Evolutionary conservation across 2,329 filamentous ascomycete genomes (phyloP).

Genomic region (Orbilia quercus): DNA sequence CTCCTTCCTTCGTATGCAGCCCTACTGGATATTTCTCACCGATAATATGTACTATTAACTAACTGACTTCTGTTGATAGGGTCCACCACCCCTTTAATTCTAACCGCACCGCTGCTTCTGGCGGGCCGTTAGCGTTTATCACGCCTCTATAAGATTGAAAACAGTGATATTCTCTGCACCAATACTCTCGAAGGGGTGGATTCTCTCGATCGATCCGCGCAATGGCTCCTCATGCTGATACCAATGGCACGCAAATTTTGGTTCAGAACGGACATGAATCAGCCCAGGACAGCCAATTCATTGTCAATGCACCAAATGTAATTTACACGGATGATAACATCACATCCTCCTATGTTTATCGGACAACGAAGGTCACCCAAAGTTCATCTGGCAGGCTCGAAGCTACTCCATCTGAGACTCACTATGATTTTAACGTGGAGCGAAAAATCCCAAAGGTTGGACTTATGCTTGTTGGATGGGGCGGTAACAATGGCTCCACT

Average conservation of each 20-base stretch:
- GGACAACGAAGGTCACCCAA: slow-evolving; percentile 84
- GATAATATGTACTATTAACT: slow-evolving; percentile 36
- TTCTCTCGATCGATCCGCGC: slow-evolving; percentile 60
- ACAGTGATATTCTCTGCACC: background rate
- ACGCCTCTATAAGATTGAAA: slow-evolving; percentile 25
- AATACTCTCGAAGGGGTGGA: background rate
- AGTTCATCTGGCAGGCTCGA: slow-evolving; percentile 79
- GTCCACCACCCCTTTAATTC: slow-evolving; percentile 95
- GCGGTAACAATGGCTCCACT: slow-evolving; percentile 97
- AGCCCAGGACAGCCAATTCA: slow-evolving; percentile 70
- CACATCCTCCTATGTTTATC: slow-evolving; percentile 94
- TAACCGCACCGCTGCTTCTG: slow-evolving; percentile 90
- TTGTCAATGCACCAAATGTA: slow-evolving; percentile 91
- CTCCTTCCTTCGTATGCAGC: slow-evolving; percentile 89
- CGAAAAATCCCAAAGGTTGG: slow-evolving; percentile 92
- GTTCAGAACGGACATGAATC: slow-evolving; percentile 68
- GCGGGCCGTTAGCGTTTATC: slow-evolving; percentile 71
- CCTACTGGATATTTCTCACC: slow-evolving; percentile 6
- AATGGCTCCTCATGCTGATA: slow-evolving; percentile 92
- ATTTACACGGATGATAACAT: slow-evolving; percentile 88
- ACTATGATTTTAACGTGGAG: slow-evolving; percentile 97
- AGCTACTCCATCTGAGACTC: slow-evolving; percentile 85
- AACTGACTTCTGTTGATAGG: slow-evolving; percentile 66
- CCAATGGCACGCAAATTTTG: slow-evolving; percentile 65
- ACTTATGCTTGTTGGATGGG: slow-evolving; percentile 97